These are phyloP conservation scores for Neurospora sp. DNA, from an alignment of 495 filamentous ascomycete species.

Conservation along the genomic window DNA sequence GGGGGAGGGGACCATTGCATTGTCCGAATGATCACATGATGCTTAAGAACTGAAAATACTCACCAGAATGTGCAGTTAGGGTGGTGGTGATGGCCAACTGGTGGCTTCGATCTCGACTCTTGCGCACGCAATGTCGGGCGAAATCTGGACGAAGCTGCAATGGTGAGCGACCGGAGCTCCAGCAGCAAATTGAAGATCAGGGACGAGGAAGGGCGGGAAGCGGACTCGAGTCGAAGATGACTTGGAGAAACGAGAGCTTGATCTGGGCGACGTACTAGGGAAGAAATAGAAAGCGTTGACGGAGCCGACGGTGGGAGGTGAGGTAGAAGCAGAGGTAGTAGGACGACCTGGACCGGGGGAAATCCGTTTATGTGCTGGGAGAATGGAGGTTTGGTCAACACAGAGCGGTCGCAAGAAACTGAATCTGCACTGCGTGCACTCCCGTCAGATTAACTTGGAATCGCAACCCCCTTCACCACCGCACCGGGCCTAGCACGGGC, in stretches of 20 bases:
- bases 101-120: constrained; percentile 15
- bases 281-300: neutral
- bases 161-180: constrained; percentile 13
- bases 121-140: constrained; percentile 12
- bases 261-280: neutral
- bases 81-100: constrained; percentile 21
- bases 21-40: constrained; percentile 28
- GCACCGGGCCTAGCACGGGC: neutral
- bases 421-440: neutral
- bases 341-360: neutral
- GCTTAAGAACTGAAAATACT: constrained; percentile 24
- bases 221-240: neutral
- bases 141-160: constrained; percentile 4
- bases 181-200: constrained; percentile 2
- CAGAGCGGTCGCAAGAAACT: neutral
- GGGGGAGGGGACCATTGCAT: constrained; percentile 6
- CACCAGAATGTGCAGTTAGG: constrained; percentile 23
- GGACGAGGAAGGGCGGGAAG: neutral
- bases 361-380: neutral
- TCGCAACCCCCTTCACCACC: neutral
- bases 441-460: neutral
- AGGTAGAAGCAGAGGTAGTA: neutral
- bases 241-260: neutral
- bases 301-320: neutral
- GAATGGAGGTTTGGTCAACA: neutral